A percentile compares a stretch with the other conserved stretches of the same genome.
Conservation (phyloP, 768 basidiomycete genomes). For the Termitomyces sp. region DNA sequence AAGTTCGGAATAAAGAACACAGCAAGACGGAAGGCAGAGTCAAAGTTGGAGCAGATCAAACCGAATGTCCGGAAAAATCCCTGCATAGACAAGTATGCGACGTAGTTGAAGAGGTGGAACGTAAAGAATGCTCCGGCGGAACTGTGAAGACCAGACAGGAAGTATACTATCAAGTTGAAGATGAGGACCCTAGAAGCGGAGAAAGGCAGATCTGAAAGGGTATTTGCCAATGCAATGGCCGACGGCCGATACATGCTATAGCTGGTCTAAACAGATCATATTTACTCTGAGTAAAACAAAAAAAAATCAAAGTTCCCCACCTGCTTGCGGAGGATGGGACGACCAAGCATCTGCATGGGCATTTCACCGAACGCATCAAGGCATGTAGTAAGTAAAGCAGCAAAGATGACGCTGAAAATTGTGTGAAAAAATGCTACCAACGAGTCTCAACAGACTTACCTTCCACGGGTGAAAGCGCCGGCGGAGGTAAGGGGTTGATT, state of each 20-base stretch:
- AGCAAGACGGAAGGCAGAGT: constrained; percentile 43
- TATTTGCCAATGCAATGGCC: constrained; percentile 60
- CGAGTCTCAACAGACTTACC: constrained; percentile 23
- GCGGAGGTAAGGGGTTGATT: constrained; percentile 66
- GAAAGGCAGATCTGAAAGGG: constrained; percentile 65
- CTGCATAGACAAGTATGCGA: constrained; percentile 69
- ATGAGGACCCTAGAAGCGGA: constrained; percentile 53
- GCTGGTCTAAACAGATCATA: constrained; percentile 29
- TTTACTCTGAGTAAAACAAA: not conserved
- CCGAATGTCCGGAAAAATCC: constrained; percentile 81
- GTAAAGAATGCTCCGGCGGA: constrained; percentile 43
- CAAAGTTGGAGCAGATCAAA: constrained; percentile 39
- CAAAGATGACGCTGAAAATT: constrained; percentile 55
- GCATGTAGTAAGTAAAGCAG: constrained; percentile 58
- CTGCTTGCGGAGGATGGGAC: constrained; percentile 70
- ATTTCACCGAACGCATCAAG: constrained; percentile 75
- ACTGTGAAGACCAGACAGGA: constrained; percentile 50
- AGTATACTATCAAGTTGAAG: constrained; percentile 65
- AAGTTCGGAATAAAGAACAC: constrained; percentile 76
- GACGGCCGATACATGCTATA: constrained; percentile 67
- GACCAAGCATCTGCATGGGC: constrained; percentile 74
- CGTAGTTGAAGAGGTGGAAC: constrained; percentile 60
- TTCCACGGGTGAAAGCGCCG: constrained; percentile 85
- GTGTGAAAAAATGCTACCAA: not conserved
- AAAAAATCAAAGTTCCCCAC: constrained; percentile 13